Base-by-base conservation (phyloP, 202 grass and related monocot species). In the Miscanthus sacchariflorus region DNA sequence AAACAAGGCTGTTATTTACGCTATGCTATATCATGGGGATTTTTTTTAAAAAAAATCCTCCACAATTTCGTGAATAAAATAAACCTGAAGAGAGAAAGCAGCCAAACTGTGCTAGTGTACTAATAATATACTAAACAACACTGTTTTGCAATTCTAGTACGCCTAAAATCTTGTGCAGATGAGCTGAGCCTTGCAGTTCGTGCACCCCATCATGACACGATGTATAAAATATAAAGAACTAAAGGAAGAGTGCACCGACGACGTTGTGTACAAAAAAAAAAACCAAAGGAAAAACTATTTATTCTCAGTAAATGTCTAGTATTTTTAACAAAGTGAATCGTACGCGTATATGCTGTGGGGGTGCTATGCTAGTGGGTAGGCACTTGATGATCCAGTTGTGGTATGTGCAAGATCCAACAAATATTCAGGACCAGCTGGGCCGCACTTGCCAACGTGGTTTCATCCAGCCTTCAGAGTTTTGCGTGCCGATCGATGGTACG, bases 361-460 rank as follows among this genome's bases (percentile, higher is more conserved):
- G 1, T 42, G 39, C 70, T 15, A 6, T 15, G 14, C 38, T 45
- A 75, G 23, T 46, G 52, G 82, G 15, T 23, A 7, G 35, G 49
- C 24, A 12, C 14, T n/a, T 40, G 21, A 79, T 89, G 90, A 64
- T 36, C 69, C 84, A 70, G 76, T 30, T 76, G 59, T 33, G 77
- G 77, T 48, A 64, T 64, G 75, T 79, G 48, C 83, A 70, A 89
- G 87, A 92, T 92, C 87, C 84, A 89, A 89, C 87, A 76, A 83
- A 75, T 75, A 75, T 78, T 74, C 79, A 83, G 79, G 82, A 85
- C 66, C 65, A 44, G 72, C 72, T 46, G 72, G 28, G 54, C 59
- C 67, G 48, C 77, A 45, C 40, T 38, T 82, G 56, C 72, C 66
- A 82, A 25, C 28, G 28, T 30, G 28, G 33, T 35, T 35, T 35